Evolutionary conservation across 768 basidiomycete genomes (phyloP).

Genomic region (Xerocomellus intermedius): DNA sequence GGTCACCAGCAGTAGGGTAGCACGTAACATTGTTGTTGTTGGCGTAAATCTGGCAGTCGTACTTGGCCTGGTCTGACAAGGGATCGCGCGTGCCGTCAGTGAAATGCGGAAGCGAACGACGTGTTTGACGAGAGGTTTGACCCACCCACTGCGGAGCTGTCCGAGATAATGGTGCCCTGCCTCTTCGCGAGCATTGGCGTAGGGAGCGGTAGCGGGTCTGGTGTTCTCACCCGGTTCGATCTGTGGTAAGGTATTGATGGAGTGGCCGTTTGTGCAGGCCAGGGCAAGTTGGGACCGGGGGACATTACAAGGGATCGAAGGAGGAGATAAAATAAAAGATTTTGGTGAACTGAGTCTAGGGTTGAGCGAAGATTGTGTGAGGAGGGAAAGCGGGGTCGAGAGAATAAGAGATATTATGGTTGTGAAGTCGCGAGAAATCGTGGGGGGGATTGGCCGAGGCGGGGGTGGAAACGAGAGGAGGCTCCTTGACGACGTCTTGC

Average conservation of each 20-base stretch:
- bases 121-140: constrained; percentile 9
- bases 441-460: constrained; percentile 15
- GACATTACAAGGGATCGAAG: constrained; percentile 36
- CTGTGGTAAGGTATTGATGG: constrained; percentile 30
- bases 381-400: constrained; percentile 20
- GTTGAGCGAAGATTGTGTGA: constrained; percentile 23
- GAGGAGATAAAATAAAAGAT: constrained; percentile 22
- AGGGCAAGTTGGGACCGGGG: constrained; percentile 36
- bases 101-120: constrained; percentile 5
- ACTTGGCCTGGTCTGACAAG: constrained; percentile 38
- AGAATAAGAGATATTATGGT: constrained; percentile 29
- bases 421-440: constrained; percentile 8
- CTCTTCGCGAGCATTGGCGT: constrained; percentile 14
- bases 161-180: constrained; percentile 28
- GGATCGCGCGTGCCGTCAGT: constrained; percentile 11
- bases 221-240: constrained; percentile 33
- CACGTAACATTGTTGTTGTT: constrained; percentile 78
- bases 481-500: constrained; percentile 18
- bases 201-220: constrained; percentile 30
- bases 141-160: constrained; percentile 26
- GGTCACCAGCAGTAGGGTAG: constrained; percentile 56
- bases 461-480: constrained; percentile 28
- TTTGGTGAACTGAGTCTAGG: constrained; percentile 18
- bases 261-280: constrained; percentile 44
- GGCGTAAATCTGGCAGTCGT: constrained; percentile 51